Evolutionary conservation across 2,329 filamentous ascomycete genomes (phyloP).

Genomic region (Hirsutella minnesotensis): DNA sequence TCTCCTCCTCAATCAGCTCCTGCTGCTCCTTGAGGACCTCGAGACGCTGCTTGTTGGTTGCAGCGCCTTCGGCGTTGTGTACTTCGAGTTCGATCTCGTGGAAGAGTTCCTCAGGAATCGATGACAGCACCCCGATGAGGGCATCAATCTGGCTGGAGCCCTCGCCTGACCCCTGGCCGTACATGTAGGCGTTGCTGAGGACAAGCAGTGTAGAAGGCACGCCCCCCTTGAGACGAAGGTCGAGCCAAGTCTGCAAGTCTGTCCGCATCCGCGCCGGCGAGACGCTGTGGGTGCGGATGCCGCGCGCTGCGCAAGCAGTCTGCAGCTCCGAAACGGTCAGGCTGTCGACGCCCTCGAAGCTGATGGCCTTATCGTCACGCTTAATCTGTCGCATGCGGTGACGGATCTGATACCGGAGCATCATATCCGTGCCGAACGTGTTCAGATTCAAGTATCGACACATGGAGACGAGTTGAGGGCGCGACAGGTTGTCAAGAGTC

Average conservation of each 20-base stretch:
- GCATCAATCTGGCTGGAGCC: conserved; percentile 87
- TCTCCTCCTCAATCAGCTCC: conserved; percentile 94
- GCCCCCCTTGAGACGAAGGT: conserved; percentile 82
- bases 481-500: conserved; percentile 90
- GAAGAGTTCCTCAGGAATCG: conserved; percentile 95
- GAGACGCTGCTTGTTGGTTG: conserved; percentile 96
- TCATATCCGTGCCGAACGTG: conserved; percentile 92
- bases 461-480: conserved; percentile 92
- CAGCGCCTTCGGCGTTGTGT: conserved; percentile 89
- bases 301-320: conserved; percentile 80
- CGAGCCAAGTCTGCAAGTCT: conserved; percentile 87
- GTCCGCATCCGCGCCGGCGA: conserved; percentile 79
- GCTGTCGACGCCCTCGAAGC: conserved; percentile 84
- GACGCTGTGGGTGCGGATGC: conserved; percentile 84
- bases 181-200: conserved; percentile 95
- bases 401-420: conserved; percentile 93
- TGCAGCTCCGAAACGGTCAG: conserved; percentile 91
- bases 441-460: conserved; percentile 98
- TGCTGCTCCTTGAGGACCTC: conserved; percentile 98
- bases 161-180: conserved; percentile 79
- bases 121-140: conserved; percentile 80
- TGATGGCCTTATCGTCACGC: conserved; percentile 89
- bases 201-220: conserved; percentile 95
- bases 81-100: conserved; percentile 99
- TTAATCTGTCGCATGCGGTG: conserved; percentile 99